Evolutionary conservation across 257 asterid genomes (phyloP).

Genomic region (Solanum microdontum): DNA sequence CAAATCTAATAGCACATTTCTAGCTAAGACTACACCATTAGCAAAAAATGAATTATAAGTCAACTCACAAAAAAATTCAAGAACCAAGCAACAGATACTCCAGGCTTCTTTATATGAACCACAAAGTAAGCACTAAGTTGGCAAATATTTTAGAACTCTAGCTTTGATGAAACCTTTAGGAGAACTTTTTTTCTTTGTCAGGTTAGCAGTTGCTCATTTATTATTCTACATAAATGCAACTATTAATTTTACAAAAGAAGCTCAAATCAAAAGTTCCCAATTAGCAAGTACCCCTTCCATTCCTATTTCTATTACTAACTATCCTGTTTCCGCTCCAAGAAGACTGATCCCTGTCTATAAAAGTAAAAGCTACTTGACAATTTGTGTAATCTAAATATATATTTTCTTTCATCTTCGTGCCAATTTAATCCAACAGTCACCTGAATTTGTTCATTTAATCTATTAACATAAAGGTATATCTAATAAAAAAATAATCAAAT

Average conservation of each 20-base stretch:
- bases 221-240: not conserved
- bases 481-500: not conserved
- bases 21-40: not conserved
- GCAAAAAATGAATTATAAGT: not conserved
- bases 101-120: not conserved
- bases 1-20: not conserved
- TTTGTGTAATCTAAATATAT: not conserved
- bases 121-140: not conserved
- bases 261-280: not conserved
- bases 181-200: not conserved
- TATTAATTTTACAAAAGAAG: not conserved
- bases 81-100: not conserved
- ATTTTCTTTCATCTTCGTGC: not conserved
- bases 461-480: not conserved
- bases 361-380: not conserved
- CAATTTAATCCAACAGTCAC: not conserved
- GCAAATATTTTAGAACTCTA: not conserved
- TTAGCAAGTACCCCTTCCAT: not conserved
- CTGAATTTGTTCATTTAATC: not conserved
- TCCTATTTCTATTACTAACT: not conserved
- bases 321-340: not conserved
- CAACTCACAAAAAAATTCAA: not conserved
- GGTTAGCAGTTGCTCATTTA: not conserved
- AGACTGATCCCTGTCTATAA: not conserved
- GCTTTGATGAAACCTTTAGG: not conserved